Evolutionary conservation across 1,284 basidiomycete species (phyloP).

Genomic region (Rhodotorula sp.): DNA sequence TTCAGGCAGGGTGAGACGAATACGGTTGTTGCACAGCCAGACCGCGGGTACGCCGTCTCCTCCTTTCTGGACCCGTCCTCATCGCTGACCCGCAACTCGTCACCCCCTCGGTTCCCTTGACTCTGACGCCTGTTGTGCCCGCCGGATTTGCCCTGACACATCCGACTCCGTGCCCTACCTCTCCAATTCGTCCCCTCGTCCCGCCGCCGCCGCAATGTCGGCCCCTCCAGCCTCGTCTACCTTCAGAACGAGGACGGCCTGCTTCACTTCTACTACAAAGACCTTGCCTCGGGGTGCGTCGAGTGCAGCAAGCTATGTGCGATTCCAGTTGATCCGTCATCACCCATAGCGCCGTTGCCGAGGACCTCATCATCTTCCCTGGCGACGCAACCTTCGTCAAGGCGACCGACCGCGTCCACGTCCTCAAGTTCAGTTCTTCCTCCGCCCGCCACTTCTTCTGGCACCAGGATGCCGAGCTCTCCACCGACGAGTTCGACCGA

Average conservation of each 20-base stretch:
- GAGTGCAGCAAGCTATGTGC: no score
- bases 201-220: no score
- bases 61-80: background rate
- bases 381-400: slow-evolving; percentile 36
- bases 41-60: slow-evolving; percentile 38
- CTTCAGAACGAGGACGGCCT: slow-evolving; percentile 44
- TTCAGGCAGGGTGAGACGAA: slow-evolving; percentile 41
- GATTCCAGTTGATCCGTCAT: no score
- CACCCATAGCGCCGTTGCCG: background rate
- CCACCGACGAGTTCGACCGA: slow-evolving; percentile 24
- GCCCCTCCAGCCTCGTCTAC: slow-evolving; percentile 26
- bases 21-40: slow-evolving; percentile 41
- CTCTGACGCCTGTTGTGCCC: background rate
- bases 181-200: background rate
- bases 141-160: background rate
- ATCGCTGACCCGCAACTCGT: background rate
- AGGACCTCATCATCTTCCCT: slow-evolving; percentile 45
- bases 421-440: slow-evolving; percentile 45
- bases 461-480: slow-evolving; percentile 43
- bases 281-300: slow-evolving; percentile 18
- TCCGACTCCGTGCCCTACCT: background rate
- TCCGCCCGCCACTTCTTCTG: slow-evolving; percentile 45
- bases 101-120: background rate
- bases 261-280: slow-evolving; percentile 45
- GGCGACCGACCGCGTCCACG: slow-evolving; percentile 41